Evolutionary conservation across 768 basidiomycete species (phyloP), one percentile per base, ranked within the genome.

Genomic region (Baorangia bicolor): DNA sequence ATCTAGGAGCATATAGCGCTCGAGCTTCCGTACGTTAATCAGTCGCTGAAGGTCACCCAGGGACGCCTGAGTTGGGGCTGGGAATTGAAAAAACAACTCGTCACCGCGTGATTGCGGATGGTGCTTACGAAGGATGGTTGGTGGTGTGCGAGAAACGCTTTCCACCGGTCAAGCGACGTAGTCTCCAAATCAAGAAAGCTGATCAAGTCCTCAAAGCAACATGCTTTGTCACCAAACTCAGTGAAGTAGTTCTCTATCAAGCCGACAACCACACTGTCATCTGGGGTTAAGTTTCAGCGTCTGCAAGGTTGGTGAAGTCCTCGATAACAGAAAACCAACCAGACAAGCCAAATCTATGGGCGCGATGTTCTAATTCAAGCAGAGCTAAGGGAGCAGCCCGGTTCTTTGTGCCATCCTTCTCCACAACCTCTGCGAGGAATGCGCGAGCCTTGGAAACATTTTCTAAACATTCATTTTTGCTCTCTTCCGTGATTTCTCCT

Each of bases 131-230:
- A 81, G 51, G 76, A 76, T 52, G 70, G 68, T 12, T 81, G 69
- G 53, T 82, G 70, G 28, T 72, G 67, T 53, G 79, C 71, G 8
- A 90, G 75, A 68, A 84, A 81, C 13, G 77, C 62, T 35, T 75
- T 78, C 82, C 87, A 88, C 50, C 74, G 73, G 5, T 71, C 53
- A 12, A 80, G 70, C 30, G 79, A 77, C 13, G 79, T 74, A 46
- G 71, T 78, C 23, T 80, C 72, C 14, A 89, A 71, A 9, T 64
- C 65, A 51, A 87, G 69, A 66, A 88, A 93, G 4, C 85, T 83
- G 60, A 79, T 80, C 38, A 96, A 74, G 63, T 97, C 94, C 72
- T 95, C 94, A 55, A 85, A 91, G 69, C 92, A 93, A 69, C 90
- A 92, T 6, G 87, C 77, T 71, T 94, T 96, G 69, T 86, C 84